These are phyloP conservation scores for Oidiodendron maius DNA, from an alignment of 495 filamentous ascomycete genomes.

Conservation along the genomic window DNA sequence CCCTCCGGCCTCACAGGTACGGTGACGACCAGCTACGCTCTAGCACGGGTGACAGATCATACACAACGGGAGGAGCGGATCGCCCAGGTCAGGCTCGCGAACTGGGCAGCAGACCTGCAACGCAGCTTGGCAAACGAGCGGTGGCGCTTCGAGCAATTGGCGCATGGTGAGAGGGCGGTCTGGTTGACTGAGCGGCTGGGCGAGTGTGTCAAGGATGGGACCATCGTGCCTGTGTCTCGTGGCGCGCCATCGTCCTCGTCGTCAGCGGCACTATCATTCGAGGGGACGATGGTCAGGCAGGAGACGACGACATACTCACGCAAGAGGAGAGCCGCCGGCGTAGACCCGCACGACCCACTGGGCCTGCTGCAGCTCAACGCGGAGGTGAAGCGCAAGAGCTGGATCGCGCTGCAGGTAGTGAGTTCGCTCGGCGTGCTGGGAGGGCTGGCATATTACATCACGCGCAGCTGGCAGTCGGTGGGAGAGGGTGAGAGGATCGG, in stretches of 20 bases:
- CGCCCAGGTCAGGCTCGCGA: constrained; percentile 75
- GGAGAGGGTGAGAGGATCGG: neutral
- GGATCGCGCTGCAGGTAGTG: constrained; percentile 71
- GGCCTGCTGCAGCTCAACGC: constrained; percentile 66
- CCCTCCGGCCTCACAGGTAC: constrained; percentile 16
- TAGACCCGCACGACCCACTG: constrained; percentile 63
- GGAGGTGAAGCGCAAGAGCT: constrained; percentile 58
- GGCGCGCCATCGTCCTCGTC: constrained; percentile 5
- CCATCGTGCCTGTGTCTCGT: constrained; percentile 42
- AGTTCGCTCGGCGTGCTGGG: constrained; percentile 69
- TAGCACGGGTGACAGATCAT: constrained; percentile 67
- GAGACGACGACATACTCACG: neutral
- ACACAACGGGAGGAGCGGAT: constrained; percentile 65
- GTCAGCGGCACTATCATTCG: too few relatives aligned
- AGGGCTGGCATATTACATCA: constrained; percentile 60
- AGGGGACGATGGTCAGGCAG: constrained; percentile 1
- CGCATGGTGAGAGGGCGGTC: constrained; percentile 63
- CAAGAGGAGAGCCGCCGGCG: constrained; percentile 15
- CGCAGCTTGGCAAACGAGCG: constrained; percentile 77
- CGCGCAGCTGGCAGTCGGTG: constrained; percentile 5
- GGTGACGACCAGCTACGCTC: constrained; percentile 52
- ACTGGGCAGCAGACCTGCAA: constrained; percentile 90
- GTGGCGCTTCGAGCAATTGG: constrained; percentile 64
- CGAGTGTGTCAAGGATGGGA: constrained; percentile 70
- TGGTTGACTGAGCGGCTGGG: constrained; percentile 74